phyloP scores from a whole-genome alignment of 2,329 filamentous ascomycete genomes.

The Stemphylium beticola region DNA sequence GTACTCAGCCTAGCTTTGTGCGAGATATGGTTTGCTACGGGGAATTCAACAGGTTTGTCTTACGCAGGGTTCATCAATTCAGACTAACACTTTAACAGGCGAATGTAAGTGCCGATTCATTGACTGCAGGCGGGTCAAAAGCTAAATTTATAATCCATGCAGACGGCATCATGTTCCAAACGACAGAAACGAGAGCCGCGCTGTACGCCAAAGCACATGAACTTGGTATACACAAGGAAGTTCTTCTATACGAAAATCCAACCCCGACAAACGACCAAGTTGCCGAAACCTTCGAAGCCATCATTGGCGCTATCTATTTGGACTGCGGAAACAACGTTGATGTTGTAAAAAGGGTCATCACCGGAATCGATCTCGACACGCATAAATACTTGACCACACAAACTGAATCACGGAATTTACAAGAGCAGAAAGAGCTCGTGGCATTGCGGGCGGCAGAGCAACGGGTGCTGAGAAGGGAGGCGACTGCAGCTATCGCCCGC shows the following conservation, averaged over 20 bases:
- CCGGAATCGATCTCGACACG: conserved; percentile 11
- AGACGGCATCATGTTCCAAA: neutral
- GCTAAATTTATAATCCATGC: neutral
- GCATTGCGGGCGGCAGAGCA: neutral
- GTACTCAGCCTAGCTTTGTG: conserved; percentile 19
- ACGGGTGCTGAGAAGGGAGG: neutral
- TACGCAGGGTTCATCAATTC: neutral
- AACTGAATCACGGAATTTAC: neutral
- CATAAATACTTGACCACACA: conserved; percentile 15
- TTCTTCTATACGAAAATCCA: conserved; percentile 4
- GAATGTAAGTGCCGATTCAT: conserved; percentile 1
- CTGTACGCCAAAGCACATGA: conserved; percentile 9
- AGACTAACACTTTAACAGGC: conserved; percentile 9
- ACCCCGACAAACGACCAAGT: conserved; percentile 1
- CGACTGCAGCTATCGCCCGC: neutral
- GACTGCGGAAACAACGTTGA: conserved; percentile 20
- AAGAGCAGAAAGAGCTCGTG: neutral
- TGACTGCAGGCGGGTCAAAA: neutral
- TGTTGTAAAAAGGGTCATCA: conserved; percentile 17
- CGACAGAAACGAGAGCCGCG: conserved; percentile 9
- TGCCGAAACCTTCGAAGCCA: conserved; percentile 30
- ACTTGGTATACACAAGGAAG: conserved; percentile 14
- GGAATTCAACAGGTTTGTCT: conserved; percentile 12
- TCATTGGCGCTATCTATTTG: conserved; percentile 32
- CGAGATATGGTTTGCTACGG: conserved; percentile 26